phyloP scores from a whole-genome alignment of 352 stramenopile genomes.

The Thalassiosira exigua region DNA sequence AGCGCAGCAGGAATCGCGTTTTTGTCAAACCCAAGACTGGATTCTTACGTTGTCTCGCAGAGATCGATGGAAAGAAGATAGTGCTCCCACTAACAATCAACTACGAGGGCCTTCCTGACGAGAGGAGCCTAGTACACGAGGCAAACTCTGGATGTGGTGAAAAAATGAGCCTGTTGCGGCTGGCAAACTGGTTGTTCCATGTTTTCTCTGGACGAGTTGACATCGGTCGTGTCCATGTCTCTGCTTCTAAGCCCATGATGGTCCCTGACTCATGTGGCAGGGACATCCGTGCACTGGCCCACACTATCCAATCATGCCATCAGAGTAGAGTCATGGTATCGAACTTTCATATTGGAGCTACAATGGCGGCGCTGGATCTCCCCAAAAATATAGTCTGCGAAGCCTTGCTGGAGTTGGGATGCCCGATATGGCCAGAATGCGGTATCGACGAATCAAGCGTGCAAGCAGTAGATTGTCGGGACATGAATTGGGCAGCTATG shows the following conservation, averaged over 20 bases:
- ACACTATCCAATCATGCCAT: constrained; percentile 71
- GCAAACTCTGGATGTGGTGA: constrained; percentile 33
- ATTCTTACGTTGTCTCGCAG: constrained; percentile 72
- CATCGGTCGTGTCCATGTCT: constrained; percentile 77
- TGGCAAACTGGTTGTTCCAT: constrained; percentile 64
- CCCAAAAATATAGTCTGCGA: constrained; percentile 37
- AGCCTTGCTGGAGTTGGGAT: constrained; percentile 59
- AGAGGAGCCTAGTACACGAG: constrained; percentile 75
- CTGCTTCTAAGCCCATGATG: constrained; percentile 57
- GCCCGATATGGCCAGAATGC: constrained; percentile 56
- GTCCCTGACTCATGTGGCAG: constrained; percentile 26
- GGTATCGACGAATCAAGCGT: neutral
- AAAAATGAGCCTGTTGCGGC: constrained; percentile 55
- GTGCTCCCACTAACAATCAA: constrained; percentile 86
- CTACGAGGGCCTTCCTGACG: constrained; percentile 85
- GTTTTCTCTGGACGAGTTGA: constrained; percentile 61
- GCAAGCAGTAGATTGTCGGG: constrained; percentile 8
- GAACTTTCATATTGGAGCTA: constrained; percentile 71
- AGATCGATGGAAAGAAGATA: constrained; percentile 55
- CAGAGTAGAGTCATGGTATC: constrained; percentile 67
- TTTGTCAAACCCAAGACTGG: constrained; percentile 86
- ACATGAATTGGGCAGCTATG: constrained; percentile 60
- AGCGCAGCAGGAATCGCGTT: constrained; percentile 79
- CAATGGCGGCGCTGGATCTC: constrained; percentile 60
- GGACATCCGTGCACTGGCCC: constrained; percentile 44